A percentile compares a stretch with the other conserved stretches of the same genome.
phyloP scores from a whole-genome alignment of 106 monocot genomes.

The Dendrobium nobile region DNA sequence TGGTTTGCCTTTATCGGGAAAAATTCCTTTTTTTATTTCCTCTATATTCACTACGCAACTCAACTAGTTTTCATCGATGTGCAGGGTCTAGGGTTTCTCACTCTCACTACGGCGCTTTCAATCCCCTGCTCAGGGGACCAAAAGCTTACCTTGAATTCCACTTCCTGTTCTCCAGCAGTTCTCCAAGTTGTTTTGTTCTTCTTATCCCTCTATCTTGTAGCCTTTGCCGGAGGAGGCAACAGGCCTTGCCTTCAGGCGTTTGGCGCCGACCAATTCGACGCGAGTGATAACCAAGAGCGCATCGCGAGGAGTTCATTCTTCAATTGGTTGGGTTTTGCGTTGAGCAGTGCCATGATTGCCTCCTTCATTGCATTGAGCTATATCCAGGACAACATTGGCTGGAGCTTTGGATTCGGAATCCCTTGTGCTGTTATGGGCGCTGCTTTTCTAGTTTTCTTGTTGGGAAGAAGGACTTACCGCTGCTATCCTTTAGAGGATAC shows the following conservation, averaged over 20 bases:
- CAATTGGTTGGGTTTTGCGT: constrained; percentile 59
- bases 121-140: constrained; percentile 6
- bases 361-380: constrained; percentile 19
- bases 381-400: constrained; percentile 46
- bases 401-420: constrained; percentile 63
- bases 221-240: constrained; percentile 41
- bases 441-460: constrained; percentile 31
- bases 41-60: too few species aligned
- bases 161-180: constrained; percentile 1
- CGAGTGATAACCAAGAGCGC: constrained; percentile 28
- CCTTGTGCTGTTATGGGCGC: constrained; percentile 26
- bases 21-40: too few species aligned
- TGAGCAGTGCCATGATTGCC: constrained; percentile 6
- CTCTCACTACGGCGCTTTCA: constrained; percentile 17
- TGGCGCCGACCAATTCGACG: constrained; percentile 63
- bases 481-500: constrained; percentile 4
- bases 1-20: constrained; percentile 13
- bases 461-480: constrained; percentile 41
- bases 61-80: too few species aligned
- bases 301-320: constrained; percentile 50
- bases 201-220: constrained; percentile 37
- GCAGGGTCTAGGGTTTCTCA: constrained; percentile 56
- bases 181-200: constrained; percentile 34
- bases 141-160: not conserved
- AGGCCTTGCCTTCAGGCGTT: constrained; percentile 58